Percentiles rank a stretch among this genome's conserved stretches.
phyloP scores from a whole-genome alignment of 2,329 filamentous ascomycete species.

The Penicillium sp. region DNA sequence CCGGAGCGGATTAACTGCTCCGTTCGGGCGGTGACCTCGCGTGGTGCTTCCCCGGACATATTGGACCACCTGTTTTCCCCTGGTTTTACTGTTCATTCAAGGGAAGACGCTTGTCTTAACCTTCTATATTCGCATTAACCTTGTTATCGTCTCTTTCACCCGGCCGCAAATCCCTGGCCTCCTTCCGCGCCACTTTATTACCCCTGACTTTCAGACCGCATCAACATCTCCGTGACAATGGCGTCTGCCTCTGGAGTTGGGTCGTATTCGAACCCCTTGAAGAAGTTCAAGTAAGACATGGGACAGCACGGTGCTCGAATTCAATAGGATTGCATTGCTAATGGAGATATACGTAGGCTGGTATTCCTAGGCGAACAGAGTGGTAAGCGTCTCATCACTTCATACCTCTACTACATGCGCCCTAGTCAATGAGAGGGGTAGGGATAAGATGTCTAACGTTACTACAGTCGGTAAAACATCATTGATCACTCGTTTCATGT shows the following conservation, averaged over 20 bases:
- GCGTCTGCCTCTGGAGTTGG: slow-evolving; percentile 68
- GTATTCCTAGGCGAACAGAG: slow-evolving; percentile 98
- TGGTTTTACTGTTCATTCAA: not conserved
- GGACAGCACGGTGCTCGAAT: too few relatives aligned
- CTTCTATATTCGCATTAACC: not conserved
- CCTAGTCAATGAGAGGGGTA: not conserved
- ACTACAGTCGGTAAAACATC: slow-evolving; percentile 91
- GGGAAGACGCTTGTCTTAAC: not conserved
- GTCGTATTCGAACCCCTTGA: slow-evolving; percentile 97
- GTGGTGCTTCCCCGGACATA: slow-evolving; percentile 28
- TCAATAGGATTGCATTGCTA: slow-evolving; percentile 19
- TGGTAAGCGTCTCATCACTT: slow-evolving; percentile 58
- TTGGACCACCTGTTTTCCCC: slow-evolving; percentile 5
- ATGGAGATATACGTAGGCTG: slow-evolving; percentile 58
- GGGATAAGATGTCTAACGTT: slow-evolving; percentile 16
- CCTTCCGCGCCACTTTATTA: slow-evolving; percentile 11
- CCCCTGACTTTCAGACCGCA: slow-evolving; percentile 32
- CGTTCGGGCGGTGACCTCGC: slow-evolving; percentile 19
- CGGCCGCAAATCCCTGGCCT: slow-evolving; percentile 2
- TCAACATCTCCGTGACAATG: slow-evolving; percentile 58
- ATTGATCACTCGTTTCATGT: slow-evolving; percentile 99
- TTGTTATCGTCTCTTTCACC: not conserved
- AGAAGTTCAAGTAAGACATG: slow-evolving; percentile 91
- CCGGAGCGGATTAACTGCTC: slow-evolving; percentile 35
- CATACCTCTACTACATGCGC: slow-evolving; percentile 1